phyloP scores from a whole-genome alignment of 257 asterid genomes.

The Coffea eugenioides region DNA sequence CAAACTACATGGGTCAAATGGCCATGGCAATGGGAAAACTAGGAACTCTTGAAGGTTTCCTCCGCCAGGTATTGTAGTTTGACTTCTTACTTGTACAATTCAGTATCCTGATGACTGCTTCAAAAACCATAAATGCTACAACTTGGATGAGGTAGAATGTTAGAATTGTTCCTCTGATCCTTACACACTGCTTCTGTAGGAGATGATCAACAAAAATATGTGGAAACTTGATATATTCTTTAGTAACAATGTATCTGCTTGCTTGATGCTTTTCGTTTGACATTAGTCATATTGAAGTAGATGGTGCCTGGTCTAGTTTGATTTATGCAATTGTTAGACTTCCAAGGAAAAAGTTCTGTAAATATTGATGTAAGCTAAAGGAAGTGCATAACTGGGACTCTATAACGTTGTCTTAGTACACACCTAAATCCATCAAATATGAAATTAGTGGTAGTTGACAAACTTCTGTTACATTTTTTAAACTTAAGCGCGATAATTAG shows the following conservation, averaged over 20 bases:
- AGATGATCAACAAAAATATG: neutral
- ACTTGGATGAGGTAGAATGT: neutral
- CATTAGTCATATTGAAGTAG: neutral
- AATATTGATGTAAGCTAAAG: neutral
- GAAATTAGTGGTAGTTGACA: neutral
- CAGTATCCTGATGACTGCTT: neutral
- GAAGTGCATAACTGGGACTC: neutral
- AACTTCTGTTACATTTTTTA: neutral
- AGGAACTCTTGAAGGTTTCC: constrained; percentile 86
- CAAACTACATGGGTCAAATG: constrained; percentile 97
- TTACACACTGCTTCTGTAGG: neutral
- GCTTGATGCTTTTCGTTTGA: neutral
- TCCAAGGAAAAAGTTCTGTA: neutral
- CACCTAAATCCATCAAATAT: neutral
- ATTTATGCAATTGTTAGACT: neutral
- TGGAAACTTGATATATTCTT: neutral
- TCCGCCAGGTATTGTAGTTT: constrained; percentile 57
- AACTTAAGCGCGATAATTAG: neutral
- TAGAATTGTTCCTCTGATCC: neutral
- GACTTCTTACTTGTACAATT: neutral
- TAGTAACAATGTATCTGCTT: neutral
- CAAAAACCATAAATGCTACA: neutral
- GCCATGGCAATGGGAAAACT: constrained; percentile 99
- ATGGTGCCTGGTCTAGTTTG: neutral
- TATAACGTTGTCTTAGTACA: neutral